These are phyloP conservation scores for Gastrolobium bilobum DNA, from an alignment of 306 rosid genomes.

Conservation along the genomic window DNA sequence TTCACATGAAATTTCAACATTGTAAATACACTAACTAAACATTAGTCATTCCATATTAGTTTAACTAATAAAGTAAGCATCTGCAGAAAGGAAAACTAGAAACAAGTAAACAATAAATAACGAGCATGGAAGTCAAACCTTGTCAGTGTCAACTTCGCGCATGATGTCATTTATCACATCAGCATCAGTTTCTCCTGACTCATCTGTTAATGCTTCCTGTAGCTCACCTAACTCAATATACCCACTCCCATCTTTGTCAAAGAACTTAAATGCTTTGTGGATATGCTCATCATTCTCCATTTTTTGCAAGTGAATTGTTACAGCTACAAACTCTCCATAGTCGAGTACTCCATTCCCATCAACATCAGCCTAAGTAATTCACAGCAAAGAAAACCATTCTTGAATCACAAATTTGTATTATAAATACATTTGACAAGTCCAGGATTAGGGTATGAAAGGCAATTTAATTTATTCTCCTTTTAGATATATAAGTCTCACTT, in stretches of 20 bases:
- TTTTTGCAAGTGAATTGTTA: constrained; percentile 90
- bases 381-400: constrained; percentile 30
- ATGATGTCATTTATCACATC: constrained; percentile 84
- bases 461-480: not conserved
- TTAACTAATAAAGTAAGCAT: not conserved
- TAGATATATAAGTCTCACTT: constrained; percentile 23
- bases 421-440: constrained; percentile 16
- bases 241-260: constrained; percentile 89
- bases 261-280: constrained; percentile 81
- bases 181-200: constrained; percentile 74
- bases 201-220: constrained; percentile 73
- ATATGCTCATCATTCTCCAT: constrained; percentile 97
- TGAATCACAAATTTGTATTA: constrained; percentile 5
- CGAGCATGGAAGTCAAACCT: constrained; percentile 66
- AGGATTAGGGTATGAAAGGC: constrained; percentile 10
- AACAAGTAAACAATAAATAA: constrained; percentile 7
- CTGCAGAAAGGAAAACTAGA: constrained; percentile 22
- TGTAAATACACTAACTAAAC: not conserved
- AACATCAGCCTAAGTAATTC: constrained; percentile 79
- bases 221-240: constrained; percentile 81
- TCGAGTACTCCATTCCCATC: constrained; percentile 94
- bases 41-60: not conserved
- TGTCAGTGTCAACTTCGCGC: constrained; percentile 94
- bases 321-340: constrained; percentile 97
- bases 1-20: constrained; percentile 3